Base-by-base conservation (phyloP, 139 green algal species). In the Picochlorum sp. region DNA sequence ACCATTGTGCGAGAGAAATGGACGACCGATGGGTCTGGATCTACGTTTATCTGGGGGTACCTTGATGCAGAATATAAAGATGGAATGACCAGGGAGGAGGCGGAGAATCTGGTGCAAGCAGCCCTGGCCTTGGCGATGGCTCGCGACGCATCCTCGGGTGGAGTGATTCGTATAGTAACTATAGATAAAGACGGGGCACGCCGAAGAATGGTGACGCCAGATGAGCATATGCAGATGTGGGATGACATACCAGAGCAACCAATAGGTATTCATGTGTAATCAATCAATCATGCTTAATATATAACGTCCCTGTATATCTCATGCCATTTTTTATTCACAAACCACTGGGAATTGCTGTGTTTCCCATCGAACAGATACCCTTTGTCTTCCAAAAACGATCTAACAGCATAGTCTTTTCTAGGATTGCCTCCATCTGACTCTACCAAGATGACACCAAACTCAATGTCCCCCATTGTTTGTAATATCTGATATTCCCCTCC, bases 1-100 rank as follows among this genome's bases (percentile, higher is more conserved):
- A 94, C 90, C 26, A 41, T 69, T 47, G 34, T 79, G 2, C 72
- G 65, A 28, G 81, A 95, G 66, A 69, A 71, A 26, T 96, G 90
- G 90, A 78, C 86, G 8, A 91, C 89, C 54, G 90, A 96, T 71
- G 90, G 90, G 21, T 95, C 85, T 7, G 90, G 90, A 54, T 85
- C 68, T 65, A 92, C 88, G 13, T 96, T 89, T 79, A 89, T 96
- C 57, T 96, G 87, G 89, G 87, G 82, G 46, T 88, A 82, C 61
- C 81, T 89, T 52, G 90, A 96, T 50, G 72, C 73, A 18, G 81
- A 76, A 24, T 96, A 76, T 81, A 83, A 85, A 64, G 77, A 91
- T 20, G 75, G 79, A 62, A 92, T 96, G 81, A 86, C 64, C 0
- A 73, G 73, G 20, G 60, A 85, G 41, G 77, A 96, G 65, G 86